Base-by-base conservation (phyloP, 1,284 basidiomycete species). In the Peniophora sp. region DNA sequence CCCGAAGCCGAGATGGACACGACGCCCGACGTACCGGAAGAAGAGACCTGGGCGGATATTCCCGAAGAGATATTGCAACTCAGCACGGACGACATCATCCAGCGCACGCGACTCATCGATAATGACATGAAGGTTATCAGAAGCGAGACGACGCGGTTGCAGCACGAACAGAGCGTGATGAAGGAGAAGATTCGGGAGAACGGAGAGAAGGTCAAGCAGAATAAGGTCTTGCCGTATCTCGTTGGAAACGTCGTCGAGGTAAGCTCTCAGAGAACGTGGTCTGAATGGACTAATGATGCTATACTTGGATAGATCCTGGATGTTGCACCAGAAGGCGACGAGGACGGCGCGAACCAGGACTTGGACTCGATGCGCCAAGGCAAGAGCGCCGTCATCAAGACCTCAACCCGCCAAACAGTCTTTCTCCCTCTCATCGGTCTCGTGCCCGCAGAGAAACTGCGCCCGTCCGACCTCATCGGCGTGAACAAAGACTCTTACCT, bases 401-500 rank as follows among this genome's bases (percentile, higher is more conserved):
- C 96, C 1, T 95, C 92, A 0, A 99, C 96, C 3, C 85, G 97
- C 54, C 92, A 95, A 75, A 99, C 97, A 41, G 94, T 99, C 49
- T 99, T 99, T 75, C 81, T 99, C 18, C 96, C 97, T 8, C 83
- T 99, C 62, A 96, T 99, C 58, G 97, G 96, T 55, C 88, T 99
- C 52, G 96, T 99, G 24, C 90, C 94, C 17, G 79, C 94, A 32
- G 88, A 96, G 52, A 75, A 92, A 60, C 83, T 99, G 52, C 83
- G 78, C 61, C 96, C 96, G 2, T 81, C 89, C 43, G 97, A 98
- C 70, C 78, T 99, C 51, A 97, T 99, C 60, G 96, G 96, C 57
- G 96, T 99, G 48, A 99, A 99, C 76, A 99, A 99, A 69, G 96
- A 99, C 68, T 97, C 93, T n/a, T 99, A 99, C 65, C 82, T 99